Evolutionary conservation across 2,329 filamentous ascomycete species (phyloP), one percentile per base, ranked within the genome.

Genomic region (Daldinia sp.): DNA sequence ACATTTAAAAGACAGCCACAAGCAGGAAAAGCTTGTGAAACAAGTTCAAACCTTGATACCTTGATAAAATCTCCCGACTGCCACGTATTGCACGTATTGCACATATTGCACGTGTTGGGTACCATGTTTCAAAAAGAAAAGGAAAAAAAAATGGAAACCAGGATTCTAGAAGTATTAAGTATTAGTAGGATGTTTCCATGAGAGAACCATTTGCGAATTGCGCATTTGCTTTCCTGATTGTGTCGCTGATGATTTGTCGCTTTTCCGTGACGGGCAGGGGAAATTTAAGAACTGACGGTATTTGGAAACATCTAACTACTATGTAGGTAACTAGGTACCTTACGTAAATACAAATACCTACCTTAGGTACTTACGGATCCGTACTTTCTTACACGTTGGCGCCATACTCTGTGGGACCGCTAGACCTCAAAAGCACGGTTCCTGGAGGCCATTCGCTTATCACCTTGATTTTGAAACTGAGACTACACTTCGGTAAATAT

Each of bases 21-120:
- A 10, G n/a, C 12, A 33, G 46, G 20, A 33, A 53, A 53, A 57
- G 23, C 56, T 48, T 51, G 63, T 66, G 53, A 53, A 46, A 62
- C 53, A 42, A 42, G 55, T 20, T 1, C 10, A 48, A 65, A 20
- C 7, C 56, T 33, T 51, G 54, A 59, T 20, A 33, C 20, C 20
- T 23, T 23, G 35, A 15, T 37, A 33, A 20, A 37, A 35, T 9
- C 7, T 59, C 13, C 35, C 28, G 35, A 35, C 35, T 56, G 57
- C 50, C 63, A 65, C 63, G 63, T 65, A 23, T 23, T 23, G 20
- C 1, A 23, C 20, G 20, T 23, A 23, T 23, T n/a, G n/a, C 63
- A 65, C 63, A 57, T 65, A 23, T 23, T 23, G 20, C 1, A 23
- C 20, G 20, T 23, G 2, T 23, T 46, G 20, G 26, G n/a, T 37